These are phyloP conservation scores for Xanthoconium purpureum DNA, from an alignment of 768 basidiomycete species.

Conservation along the genomic window DNA sequence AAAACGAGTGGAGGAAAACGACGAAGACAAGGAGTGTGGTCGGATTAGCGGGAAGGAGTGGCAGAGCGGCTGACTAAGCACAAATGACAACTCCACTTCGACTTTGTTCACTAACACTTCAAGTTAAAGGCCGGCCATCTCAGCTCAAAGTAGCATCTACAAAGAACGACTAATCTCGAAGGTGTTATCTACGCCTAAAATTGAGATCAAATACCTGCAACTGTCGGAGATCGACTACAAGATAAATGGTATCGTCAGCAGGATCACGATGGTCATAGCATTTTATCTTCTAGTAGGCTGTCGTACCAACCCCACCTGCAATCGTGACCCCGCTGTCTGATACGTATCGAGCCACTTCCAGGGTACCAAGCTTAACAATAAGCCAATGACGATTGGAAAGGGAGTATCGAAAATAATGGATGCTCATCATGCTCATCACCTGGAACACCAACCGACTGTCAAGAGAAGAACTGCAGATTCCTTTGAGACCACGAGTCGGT, in stretches of 20 bases:
- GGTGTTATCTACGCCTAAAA: neutral
- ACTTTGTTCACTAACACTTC: too few species aligned
- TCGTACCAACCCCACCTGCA: neutral
- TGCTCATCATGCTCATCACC: too few species aligned
- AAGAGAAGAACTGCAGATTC: too few species aligned
- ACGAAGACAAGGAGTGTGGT: neutral
- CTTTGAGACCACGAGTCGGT: too few species aligned
- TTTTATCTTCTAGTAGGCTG: neutral
- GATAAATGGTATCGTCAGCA: too few species aligned
- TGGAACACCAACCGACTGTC: neutral
- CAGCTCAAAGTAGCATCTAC: neutral
- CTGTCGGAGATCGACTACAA: neutral
- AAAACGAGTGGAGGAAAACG: slow-evolving; percentile 3
- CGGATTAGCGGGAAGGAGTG: neutral
- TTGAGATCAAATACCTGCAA: neutral
- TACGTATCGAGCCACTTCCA: neutral
- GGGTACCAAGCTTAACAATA: neutral
- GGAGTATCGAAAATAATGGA: too few species aligned
- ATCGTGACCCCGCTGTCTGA: neutral
- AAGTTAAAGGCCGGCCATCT: too few species aligned
- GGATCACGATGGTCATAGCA: too few species aligned
- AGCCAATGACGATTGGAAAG: too few species aligned
- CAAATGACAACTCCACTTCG: neutral
- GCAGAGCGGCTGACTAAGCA: slow-evolving; percentile 19
- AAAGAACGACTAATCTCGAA: neutral